phyloP scores from a whole-genome alignment of 2,329 filamentous ascomycete species.

The Lachnellula arida region DNA sequence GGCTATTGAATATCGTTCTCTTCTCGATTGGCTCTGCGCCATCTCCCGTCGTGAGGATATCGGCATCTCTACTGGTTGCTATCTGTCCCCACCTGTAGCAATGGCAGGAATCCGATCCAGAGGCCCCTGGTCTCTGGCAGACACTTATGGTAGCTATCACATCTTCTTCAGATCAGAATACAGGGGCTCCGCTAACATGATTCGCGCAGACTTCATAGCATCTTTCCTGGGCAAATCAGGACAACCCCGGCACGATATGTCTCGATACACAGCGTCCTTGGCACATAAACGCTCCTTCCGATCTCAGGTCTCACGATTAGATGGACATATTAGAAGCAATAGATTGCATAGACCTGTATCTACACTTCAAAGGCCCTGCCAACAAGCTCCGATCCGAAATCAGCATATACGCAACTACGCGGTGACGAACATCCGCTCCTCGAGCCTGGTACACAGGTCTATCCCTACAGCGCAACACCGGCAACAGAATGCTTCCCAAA shows the following conservation, averaged over 20 bases:
- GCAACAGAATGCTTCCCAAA: constrained; percentile 6
- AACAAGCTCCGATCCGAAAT: neutral
- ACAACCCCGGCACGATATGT: neutral
- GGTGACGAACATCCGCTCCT: neutral
- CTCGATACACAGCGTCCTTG: constrained; percentile 1
- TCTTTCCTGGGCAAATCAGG: constrained; percentile 22
- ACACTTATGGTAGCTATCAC: constrained; percentile 28
- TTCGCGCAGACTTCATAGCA: constrained; percentile 27
- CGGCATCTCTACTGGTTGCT: neutral
- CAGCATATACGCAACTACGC: neutral
- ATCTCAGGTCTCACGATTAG: neutral
- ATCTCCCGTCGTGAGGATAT: neutral
- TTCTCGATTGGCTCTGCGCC: constrained; percentile 16
- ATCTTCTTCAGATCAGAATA: neutral
- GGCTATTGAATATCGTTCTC: neutral
- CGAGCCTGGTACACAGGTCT: neutral
- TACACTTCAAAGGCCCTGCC: neutral
- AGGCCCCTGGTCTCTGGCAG: constrained; percentile 27
- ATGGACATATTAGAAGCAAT: neutral
- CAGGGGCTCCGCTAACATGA: neutral
- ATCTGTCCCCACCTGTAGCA: constrained; percentile 2
- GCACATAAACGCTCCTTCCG: constrained; percentile 5
- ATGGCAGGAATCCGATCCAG: constrained; percentile 11
- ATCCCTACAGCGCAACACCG: neutral
- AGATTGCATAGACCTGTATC: constrained; percentile 1